Evolutionary conservation across 805 yeast species (phyloP), one percentile per base, ranked within the genome.

Genomic region (Saccharomycopsis fibuligera): DNA sequence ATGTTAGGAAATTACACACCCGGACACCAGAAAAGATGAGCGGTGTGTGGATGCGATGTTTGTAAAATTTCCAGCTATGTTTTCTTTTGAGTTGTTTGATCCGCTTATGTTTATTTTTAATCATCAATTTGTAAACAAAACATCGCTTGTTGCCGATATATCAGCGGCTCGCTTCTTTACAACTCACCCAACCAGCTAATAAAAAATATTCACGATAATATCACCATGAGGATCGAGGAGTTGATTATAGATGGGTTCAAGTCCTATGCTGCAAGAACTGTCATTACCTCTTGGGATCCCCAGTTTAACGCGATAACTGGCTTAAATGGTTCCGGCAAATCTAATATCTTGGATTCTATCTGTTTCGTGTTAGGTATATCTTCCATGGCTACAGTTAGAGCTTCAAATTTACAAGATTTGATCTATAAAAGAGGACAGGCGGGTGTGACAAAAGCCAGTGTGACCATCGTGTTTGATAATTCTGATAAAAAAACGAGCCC

Each of bases 291-390:
- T 24, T 95, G 99, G 99, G 99, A 93, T 65, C 76, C 86, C 1
- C 96, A 86, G 66, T 95, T 93, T 68, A 93, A 95, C 67, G 96
- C 98, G 58, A 91, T 93, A 62, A 95, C 99, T 0, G 99, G 99
- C 5, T 73, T 93, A 44, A 93, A 93, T 63, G 99, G 99, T 8
- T 88, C 96, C 0, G 99, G 99, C 4, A 93, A 93, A 62, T 91
- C 98, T 21, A 93, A 93, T 63, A 90, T 93, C 50, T 72, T 93
- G 39, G 99, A 93, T 66, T 96, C 99, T 49, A 91, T 93, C 49
- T 93, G 99, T 67, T 93, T 93, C 66, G 99, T 95, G n/a, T 72
- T 93, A 30, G 99, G 99, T 48, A 90, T 93, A 52, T 83, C 96
- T 1, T 80, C 95, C 10, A 89, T 91, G 93, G 64, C 86, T n/a